Percentiles rank a stretch among this genome's conserved stretches.
phyloP scores from a whole-genome alignment of 495 filamentous ascomycete species.

The Xylaria intraflava region DNA sequence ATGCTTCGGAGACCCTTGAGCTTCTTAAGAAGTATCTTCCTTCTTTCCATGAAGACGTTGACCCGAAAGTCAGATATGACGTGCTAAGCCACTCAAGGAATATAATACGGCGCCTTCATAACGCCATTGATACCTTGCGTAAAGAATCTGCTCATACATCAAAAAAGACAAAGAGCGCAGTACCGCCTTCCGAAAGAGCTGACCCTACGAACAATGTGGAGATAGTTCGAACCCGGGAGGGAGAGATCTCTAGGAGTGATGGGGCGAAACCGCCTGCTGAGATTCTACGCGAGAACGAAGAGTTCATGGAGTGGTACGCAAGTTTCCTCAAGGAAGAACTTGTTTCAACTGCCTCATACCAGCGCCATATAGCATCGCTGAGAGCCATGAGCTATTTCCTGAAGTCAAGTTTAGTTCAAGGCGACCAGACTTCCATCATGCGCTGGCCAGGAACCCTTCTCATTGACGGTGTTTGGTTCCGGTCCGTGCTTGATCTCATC shows the following conservation, averaged over 20 bases:
- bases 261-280: background rate
- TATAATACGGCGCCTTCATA: constrained; percentile 59
- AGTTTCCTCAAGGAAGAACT: constrained; percentile 66
- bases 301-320: constrained; percentile 64
- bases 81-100: constrained; percentile 59
- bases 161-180: constrained; percentile 14
- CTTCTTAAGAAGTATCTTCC: constrained; percentile 56
- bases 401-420: constrained; percentile 25
- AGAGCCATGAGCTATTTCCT: constrained; percentile 58
- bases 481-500: constrained; percentile 67
- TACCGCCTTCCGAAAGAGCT: background rate
- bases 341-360: constrained; percentile 70
- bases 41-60: constrained; percentile 71
- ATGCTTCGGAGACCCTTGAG: constrained; percentile 51
- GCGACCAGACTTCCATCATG: constrained; percentile 3
- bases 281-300: constrained; percentile 38
- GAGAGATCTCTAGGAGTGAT: background rate
- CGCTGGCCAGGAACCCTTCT: constrained; percentile 16
- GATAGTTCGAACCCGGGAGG: constrained; percentile 11
- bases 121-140: constrained; percentile 30
- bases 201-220: constrained; percentile 4
- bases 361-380: constrained; percentile 74
- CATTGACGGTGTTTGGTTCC: constrained; percentile 48
- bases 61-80: constrained; percentile 74
- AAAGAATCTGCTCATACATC: constrained; percentile 12